phyloP scores from a whole-genome alignment of 2,329 filamentous ascomycete species.

The Neonectria sp. region DNA sequence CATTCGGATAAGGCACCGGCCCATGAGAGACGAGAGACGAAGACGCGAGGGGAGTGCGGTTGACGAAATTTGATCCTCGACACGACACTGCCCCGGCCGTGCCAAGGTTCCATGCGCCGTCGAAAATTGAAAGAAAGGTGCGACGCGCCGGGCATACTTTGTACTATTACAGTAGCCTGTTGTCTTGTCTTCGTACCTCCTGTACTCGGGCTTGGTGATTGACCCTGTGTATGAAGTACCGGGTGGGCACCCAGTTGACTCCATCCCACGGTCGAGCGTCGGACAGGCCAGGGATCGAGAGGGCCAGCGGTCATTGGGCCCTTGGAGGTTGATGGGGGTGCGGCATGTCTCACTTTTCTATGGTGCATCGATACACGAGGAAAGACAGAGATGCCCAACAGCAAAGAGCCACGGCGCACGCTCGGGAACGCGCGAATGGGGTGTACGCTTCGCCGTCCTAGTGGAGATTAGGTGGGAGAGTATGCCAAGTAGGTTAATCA shows the following conservation, averaged over 20 bases:
- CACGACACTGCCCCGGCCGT: neutral
- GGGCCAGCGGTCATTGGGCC: neutral
- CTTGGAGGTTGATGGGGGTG: constrained; percentile 8
- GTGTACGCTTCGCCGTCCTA: neutral
- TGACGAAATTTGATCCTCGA: neutral
- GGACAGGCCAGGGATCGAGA: constrained; percentile 1
- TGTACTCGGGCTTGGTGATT: neutral
- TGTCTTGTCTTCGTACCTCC: neutral
- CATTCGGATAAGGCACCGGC: constrained; percentile 13
- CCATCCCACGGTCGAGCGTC: constrained; percentile 1
- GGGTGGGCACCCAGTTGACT: constrained; percentile 9
- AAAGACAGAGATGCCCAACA: constrained; percentile 30
- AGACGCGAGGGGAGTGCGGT: constrained; percentile 3
- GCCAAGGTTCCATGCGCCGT: neutral
- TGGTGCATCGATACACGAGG: constrained; percentile 31
- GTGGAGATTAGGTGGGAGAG: constrained; percentile 25
- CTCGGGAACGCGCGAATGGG: constrained; percentile 8
- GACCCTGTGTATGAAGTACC: constrained; percentile 7
- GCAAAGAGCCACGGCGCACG: constrained; percentile 25
- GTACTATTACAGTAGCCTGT: neutral
- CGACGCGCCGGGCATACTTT: constrained; percentile 17
- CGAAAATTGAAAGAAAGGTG: constrained; percentile 11
- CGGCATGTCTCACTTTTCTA: constrained; percentile 22
- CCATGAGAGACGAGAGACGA: neutral
- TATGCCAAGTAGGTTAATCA: constrained; percentile 2